Evolutionary conservation across 2,329 filamentous ascomycete species (phyloP).

Genomic region (Ascosphaera acerosa): DNA sequence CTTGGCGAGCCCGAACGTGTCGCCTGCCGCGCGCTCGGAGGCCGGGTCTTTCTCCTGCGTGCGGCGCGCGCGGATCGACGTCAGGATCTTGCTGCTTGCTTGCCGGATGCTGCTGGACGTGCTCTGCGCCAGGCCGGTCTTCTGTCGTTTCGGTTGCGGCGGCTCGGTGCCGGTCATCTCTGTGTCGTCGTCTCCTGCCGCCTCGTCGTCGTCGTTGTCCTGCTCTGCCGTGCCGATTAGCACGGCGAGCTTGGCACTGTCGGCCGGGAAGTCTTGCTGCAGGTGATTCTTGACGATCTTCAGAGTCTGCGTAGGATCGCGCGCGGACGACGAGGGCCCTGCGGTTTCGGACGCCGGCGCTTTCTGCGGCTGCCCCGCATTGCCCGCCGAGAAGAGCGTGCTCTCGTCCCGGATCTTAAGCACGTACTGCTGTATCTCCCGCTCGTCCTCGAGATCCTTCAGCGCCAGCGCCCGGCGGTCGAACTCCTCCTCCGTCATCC

Average conservation of each 20-base stretch:
- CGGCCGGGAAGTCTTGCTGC: slow-evolving; percentile 6
- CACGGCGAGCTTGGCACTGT: slow-evolving; percentile 6
- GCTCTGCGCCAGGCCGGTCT: slow-evolving; percentile 26
- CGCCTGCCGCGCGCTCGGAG: slow-evolving; percentile 13
- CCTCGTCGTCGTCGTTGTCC: slow-evolving; percentile 17
- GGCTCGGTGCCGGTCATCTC: slow-evolving; percentile 19
- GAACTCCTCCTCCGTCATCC: slow-evolving; percentile 47
- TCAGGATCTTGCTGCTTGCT: slow-evolving; percentile 30
- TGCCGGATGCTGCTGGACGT: slow-evolving; percentile 39
- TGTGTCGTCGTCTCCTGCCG: too few species aligned
- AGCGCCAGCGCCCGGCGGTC: slow-evolving; percentile 38
- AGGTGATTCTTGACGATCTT: slow-evolving; percentile 5
- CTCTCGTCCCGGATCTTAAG: slow-evolving; percentile 76
- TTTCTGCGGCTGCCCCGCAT: slow-evolving; percentile 9
- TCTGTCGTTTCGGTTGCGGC: slow-evolving; percentile 33
- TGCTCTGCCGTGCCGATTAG: slow-evolving; percentile 5
- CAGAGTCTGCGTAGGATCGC: slow-evolving; percentile 7
- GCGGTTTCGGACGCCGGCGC: slow-evolving; percentile 21
- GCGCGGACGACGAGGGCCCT: slow-evolving; percentile 4
- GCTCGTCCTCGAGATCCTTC: slow-evolving; percentile 51
- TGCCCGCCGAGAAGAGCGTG: slow-evolving; percentile 41
- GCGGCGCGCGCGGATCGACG: slow-evolving; percentile 32
- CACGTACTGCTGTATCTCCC: slow-evolving; percentile 49
- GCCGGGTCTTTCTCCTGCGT: slow-evolving; percentile 11
- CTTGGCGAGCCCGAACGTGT: slow-evolving; percentile 23